Evolutionary conservation across 495 filamentous ascomycete genomes (phyloP).

Genomic region (Bacidia rubella): DNA sequence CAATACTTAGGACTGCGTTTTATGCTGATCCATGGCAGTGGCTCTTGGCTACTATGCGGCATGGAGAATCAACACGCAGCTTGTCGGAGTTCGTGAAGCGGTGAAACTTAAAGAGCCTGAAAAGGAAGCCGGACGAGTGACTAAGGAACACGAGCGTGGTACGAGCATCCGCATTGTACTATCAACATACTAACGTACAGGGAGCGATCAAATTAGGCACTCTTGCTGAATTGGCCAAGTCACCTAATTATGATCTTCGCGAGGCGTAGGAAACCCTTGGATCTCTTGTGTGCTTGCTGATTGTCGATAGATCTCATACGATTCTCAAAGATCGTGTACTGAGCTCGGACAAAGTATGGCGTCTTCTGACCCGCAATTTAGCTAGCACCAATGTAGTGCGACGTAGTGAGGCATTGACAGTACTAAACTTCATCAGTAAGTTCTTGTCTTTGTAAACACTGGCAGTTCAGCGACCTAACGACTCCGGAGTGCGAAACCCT

Average conservation of each 20-base stretch:
- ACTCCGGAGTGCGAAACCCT: background rate
- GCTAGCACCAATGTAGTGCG: constrained; percentile 24
- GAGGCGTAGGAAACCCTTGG: constrained; percentile 30
- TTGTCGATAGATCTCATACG: constrained; percentile 27
- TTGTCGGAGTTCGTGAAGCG: constrained; percentile 33
- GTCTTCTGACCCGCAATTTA: constrained; percentile 31
- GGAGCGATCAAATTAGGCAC: constrained; percentile 38
- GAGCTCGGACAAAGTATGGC: constrained; percentile 28
- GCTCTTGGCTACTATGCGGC: constrained; percentile 34
- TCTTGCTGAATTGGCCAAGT: constrained; percentile 34
- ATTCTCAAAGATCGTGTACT: constrained; percentile 37
- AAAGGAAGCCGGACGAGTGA: constrained; percentile 32
- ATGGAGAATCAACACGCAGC: constrained; percentile 32
- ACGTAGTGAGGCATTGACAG: constrained; percentile 29
- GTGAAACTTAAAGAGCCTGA: constrained; percentile 37
- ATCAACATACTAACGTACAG: background rate
- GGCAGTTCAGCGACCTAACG: background rate
- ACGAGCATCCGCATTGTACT: background rate
- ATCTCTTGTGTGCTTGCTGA: constrained; percentile 7
- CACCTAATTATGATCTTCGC: constrained; percentile 37
- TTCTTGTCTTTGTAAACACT: background rate
- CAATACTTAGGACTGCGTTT: background rate
- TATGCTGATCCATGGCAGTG: constrained; percentile 19
- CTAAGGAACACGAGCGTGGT: constrained; percentile 38
- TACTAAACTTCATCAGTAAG: constrained; percentile 31